These are phyloP conservation scores for Tylopilus felleus DNA, from an alignment of 768 basidiomycete genomes.

Conservation along the genomic window DNA sequence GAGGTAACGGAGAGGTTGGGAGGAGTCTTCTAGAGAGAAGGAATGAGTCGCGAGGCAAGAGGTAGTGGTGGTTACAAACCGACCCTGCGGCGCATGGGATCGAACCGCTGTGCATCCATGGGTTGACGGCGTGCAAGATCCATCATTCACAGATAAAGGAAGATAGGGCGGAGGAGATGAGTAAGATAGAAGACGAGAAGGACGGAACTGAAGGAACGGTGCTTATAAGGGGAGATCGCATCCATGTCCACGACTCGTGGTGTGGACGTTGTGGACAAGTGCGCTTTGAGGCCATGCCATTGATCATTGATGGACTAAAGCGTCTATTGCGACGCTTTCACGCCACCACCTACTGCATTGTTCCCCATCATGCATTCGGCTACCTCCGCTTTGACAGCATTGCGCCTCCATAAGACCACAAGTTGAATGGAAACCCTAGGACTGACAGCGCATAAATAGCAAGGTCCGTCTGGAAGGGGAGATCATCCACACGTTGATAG, in stretches of 20 bases:
- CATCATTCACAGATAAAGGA: conserved; percentile 29
- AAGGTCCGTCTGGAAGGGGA: conserved; percentile 1
- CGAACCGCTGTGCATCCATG: conserved; percentile 34
- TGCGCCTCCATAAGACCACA: conserved; percentile 1
- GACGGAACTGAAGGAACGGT: conserved; percentile 25
- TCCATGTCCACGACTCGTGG: conserved; percentile 27
- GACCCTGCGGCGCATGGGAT: conserved; percentile 30
- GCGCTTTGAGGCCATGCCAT: conserved; percentile 19
- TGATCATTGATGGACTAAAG: conserved; percentile 18
- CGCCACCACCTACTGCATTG: conserved; percentile 20
- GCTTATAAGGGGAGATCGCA: conserved; percentile 21
- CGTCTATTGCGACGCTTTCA: conserved; percentile 11
- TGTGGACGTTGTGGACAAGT: conserved; percentile 20
- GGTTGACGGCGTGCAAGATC: conserved; percentile 23
- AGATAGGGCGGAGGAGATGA: conserved; percentile 25
- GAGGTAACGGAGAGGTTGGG: conserved; percentile 9
- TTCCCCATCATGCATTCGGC: conserved; percentile 9
- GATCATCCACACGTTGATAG: conserved; percentile 14
- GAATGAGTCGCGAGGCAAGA: conserved; percentile 21
- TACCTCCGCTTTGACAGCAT: conserved; percentile 21
- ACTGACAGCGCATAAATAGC: conserved; percentile 16
- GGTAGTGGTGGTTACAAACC: conserved; percentile 16
- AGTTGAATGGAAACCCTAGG: conserved; percentile 4
- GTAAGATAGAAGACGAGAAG: conserved; percentile 28
- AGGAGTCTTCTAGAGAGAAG: conserved; percentile 20